phyloP scores from a whole-genome alignment of 2,329 filamentous ascomycete species.

The Hypoxylon sp. region DNA sequence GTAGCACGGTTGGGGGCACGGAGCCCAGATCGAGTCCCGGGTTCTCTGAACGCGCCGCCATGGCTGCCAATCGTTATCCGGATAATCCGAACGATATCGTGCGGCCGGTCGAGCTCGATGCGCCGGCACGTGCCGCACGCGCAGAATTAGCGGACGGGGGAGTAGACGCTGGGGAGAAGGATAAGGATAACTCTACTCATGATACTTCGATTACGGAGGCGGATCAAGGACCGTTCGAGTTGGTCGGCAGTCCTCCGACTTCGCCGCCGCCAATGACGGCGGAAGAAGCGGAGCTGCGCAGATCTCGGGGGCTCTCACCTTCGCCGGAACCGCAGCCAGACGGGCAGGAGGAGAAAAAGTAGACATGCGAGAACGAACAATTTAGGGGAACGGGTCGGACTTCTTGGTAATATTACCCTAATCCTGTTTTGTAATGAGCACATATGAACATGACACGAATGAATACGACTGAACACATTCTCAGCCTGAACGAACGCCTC shows the following conservation, averaged over 20 bases:
- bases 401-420: conserved; percentile 42
- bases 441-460: conserved; percentile 27
- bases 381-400: conserved; percentile 13
- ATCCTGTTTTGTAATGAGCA: conserved; percentile 31
- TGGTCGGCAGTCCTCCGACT: conserved; percentile 57
- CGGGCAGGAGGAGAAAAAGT: conserved; percentile 13
- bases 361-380: conserved; percentile 8
- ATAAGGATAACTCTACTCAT: not conserved
- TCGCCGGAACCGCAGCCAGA: conserved; percentile 14
- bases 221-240: conserved; percentile 54
- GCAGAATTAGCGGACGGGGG: conserved; percentile 10
- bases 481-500: conserved; percentile 28
- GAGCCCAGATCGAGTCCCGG: conserved; percentile 51
- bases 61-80: conserved; percentile 24
- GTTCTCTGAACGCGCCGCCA: conserved; percentile 50
- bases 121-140: conserved; percentile 30
- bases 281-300: conserved; percentile 30
- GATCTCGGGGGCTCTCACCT: conserved; percentile 9
- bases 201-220: conserved; percentile 8
- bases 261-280: conserved; percentile 38
- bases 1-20: conserved; percentile 30
- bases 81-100: conserved; percentile 35
- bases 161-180: not conserved
- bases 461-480: conserved; percentile 27
- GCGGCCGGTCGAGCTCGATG: conserved; percentile 65